Percentiles rank a stretch among this genome's conserved stretches.
phyloP scores from a whole-genome alignment of 352 stramenopile genomes.

The Globisporangium solare region DNA sequence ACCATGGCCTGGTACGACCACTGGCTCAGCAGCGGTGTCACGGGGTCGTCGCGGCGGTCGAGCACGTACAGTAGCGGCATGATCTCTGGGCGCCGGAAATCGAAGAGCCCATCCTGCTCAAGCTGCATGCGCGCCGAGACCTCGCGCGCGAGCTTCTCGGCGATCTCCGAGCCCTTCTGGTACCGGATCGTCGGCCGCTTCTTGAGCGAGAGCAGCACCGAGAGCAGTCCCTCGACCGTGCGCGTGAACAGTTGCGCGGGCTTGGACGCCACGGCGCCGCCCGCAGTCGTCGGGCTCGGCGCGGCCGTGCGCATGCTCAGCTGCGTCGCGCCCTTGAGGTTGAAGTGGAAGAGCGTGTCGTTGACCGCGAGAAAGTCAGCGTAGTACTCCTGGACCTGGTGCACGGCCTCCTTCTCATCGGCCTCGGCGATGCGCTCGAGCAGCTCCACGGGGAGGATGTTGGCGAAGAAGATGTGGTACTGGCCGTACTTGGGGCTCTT shows the following conservation, averaged over 20 bases:
- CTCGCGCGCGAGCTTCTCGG: constrained; percentile 92
- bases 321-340: constrained; percentile 70
- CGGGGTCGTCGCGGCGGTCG: constrained; percentile 97
- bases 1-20: constrained; percentile 99
- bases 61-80: constrained; percentile 91
- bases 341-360: constrained; percentile 96
- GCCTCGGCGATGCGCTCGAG: constrained; percentile 94
- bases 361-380: constrained; percentile 98
- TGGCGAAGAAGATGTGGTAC: constrained; percentile 99
- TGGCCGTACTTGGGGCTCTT: constrained; percentile 93
- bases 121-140: constrained; percentile 92
- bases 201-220: constrained; percentile 94
- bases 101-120: constrained; percentile 95
- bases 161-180: constrained; percentile 89
- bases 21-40: constrained; percentile 97
- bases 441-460: constrained; percentile 91
- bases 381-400: constrained; percentile 98
- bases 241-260: constrained; percentile 84
- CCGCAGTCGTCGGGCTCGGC: constrained; percentile 28
- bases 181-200: constrained; percentile 96
- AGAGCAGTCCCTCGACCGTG: constrained; percentile 92
- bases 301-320: constrained; percentile 40
- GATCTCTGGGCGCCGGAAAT: constrained; percentile 90
- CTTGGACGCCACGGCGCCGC: constrained; percentile 23
- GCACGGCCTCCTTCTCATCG: constrained; percentile 93